These are phyloP conservation scores for Coemansia sp. DNA, from an alignment of 192 early-diverging fungal genomes.

Conservation along the genomic window DNA sequence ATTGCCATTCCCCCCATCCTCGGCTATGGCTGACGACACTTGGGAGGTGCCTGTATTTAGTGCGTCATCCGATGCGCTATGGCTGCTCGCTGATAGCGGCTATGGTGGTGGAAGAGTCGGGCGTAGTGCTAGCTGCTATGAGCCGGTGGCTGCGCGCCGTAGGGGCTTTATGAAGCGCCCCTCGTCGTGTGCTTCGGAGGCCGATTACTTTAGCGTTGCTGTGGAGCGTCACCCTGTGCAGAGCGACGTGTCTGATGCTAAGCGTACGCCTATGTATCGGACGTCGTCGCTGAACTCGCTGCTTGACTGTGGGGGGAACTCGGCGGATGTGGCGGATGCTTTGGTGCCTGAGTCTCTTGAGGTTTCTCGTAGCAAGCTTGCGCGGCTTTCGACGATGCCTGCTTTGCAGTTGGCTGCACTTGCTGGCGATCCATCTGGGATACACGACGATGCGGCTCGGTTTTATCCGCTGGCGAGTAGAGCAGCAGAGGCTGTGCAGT, in stretches of 20 bases:
- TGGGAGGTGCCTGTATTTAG: slow-evolving; percentile 8
- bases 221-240: neutral
- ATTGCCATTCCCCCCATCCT: slow-evolving; percentile 1
- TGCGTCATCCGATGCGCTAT: slow-evolving; percentile 6
- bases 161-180: slow-evolving; percentile 16
- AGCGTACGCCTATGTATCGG: slow-evolving; percentile 16
- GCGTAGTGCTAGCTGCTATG: slow-evolving; percentile 39
- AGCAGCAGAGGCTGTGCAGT: slow-evolving; percentile 1
- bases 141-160: neutral
- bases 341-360: slow-evolving; percentile 7
- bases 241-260: neutral
- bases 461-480: slow-evolving; percentile 6
- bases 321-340: neutral
- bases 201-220: neutral
- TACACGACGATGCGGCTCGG: neutral
- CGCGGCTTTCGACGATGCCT: slow-evolving; percentile 16
- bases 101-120: slow-evolving; percentile 14
- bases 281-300: slow-evolving; percentile 27
- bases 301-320: neutral
- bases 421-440: slow-evolving; percentile 4
- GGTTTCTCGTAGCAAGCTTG: slow-evolving; percentile 10
- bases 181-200: slow-evolving; percentile 12
- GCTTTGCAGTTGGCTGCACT: neutral
- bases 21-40: slow-evolving; percentile 3
- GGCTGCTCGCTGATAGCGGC: neutral